Evolutionary conservation across 768 basidiomycete genomes (phyloP), one percentile per base, ranked within the genome.

Genomic region (Postia placenta): DNA sequence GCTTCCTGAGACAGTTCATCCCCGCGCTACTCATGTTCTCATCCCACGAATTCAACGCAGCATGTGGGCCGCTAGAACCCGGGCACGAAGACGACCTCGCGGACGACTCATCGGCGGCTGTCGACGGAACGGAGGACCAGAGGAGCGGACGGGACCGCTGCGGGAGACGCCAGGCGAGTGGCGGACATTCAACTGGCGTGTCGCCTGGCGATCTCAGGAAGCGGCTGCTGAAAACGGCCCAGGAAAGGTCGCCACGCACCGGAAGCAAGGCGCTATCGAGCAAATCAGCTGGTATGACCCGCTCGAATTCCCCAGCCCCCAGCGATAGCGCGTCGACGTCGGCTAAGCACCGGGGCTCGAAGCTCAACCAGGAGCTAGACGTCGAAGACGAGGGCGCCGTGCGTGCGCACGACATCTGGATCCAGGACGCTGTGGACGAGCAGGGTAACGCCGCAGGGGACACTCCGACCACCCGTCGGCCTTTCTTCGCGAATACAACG

Each of bases 401-500:
- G 57, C 59, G 58, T 49, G 43, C 61, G 46, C 66, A 71, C 23
- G 82, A 85, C 56, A 64, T 77, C 23, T 87, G 85, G 85, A 78
- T 85, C 49, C 72, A 68, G 49, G 81, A 81, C 54, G 30, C 49
- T 39, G 26, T 50, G 57, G 27, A 49, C 52, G 35, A 50, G 54
- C 30, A 50, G 41, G 25, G 57, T 54, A 4, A 24, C 43, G 22
- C 46, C 30, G 28, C 48, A 7, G 63, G 64, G 25, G 64, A 64
- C 26, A 55, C 58, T 37, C 52, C 56, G 12, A 56, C 61, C 20
- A 52, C 49, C 47, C 71, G 74, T 40, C 78, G 66, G 46, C 75
- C 85, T 7, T 90, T 97, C 67, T 98, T 95, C 67, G 80, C 80
- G 50, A 96, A 97, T 68, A 92, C 90, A 41, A 87, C 91, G 19